Conservation (phyloP, 371 early-diverging fungal genomes). For the Syncephalastrum sp. region DNA sequence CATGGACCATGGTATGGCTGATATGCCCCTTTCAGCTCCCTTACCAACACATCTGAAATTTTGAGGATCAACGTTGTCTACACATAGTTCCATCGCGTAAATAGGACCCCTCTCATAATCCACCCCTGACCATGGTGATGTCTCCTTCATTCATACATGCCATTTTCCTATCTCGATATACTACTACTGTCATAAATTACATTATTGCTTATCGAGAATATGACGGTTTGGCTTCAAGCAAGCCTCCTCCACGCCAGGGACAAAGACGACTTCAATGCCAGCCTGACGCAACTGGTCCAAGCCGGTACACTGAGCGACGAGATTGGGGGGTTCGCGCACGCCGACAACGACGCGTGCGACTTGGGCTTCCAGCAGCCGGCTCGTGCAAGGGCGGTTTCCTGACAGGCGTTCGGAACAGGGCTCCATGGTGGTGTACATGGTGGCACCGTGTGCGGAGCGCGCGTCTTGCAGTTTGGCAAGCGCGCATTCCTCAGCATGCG, state of each 20-base stretch:
- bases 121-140: too few species aligned
- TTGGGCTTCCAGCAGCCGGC: constrained; percentile 67
- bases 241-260: constrained; percentile 68
- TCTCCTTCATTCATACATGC: too few species aligned
- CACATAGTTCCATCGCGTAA: too few species aligned
- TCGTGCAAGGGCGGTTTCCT: constrained; percentile 71
- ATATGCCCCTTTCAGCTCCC: too few species aligned
- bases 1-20: too few species aligned
- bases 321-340: constrained; percentile 82
- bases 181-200: too few species aligned
- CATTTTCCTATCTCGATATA: too few species aligned
- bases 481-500: constrained; percentile 89
- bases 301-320: constrained; percentile 72
- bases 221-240: constrained; percentile 76
- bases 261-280: constrained; percentile 65
- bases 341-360: constrained; percentile 83
- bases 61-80: too few species aligned
- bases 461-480: constrained; percentile 59
- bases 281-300: constrained; percentile 52
- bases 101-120: too few species aligned
- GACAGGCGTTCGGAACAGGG: constrained; percentile 82
- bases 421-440: constrained; percentile 92
- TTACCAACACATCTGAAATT: too few species aligned
- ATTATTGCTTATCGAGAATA: constrained; percentile 27
- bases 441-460: constrained; percentile 27